Percentiles rank a stretch among this genome's conserved stretches.
These are phyloP conservation scores for Gossypium anomalum DNA, from an alignment of 345 rosid species.

Conservation along the genomic window DNA sequence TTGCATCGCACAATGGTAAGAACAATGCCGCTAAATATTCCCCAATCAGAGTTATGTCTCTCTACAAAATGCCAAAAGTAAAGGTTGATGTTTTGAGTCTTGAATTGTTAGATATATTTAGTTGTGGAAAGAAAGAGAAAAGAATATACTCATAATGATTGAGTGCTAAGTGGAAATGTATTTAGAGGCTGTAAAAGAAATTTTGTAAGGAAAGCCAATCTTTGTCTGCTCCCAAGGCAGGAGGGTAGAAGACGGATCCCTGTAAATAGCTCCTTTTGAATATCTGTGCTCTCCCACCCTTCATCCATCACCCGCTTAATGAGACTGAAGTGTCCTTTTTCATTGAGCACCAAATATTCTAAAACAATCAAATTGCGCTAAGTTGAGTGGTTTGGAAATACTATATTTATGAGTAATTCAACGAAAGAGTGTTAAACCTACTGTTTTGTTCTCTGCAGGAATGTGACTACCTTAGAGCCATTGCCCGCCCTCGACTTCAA, in stretches of 20 bases:
- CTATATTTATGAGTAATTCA: conserved; percentile 5
- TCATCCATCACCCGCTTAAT: not conserved
- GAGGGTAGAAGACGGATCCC: not conserved
- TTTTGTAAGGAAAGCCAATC: not conserved
- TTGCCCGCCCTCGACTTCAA: conserved; percentile 77
- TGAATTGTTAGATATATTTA: not conserved
- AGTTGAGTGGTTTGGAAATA: conserved; percentile 6
- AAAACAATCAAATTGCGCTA: not conserved
- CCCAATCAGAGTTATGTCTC: not conserved
- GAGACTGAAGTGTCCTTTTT: not conserved
- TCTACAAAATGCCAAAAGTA: not conserved
- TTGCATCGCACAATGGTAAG: not conserved
- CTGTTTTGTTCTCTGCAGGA: conserved; percentile 48
- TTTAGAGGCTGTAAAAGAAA: not conserved
- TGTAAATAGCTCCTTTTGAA: not conserved
- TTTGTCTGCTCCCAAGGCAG: not conserved
- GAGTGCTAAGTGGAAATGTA: not conserved
- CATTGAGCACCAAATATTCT: not conserved
- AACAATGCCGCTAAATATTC: not conserved
- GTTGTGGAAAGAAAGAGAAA: not conserved
- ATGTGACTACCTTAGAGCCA: conserved; percentile 83
- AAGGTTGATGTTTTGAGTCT: not conserved
- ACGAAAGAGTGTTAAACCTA: not conserved
- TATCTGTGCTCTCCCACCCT: not conserved
- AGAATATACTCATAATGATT: not conserved